phyloP scores from a whole-genome alignment of 164 flowering plant genomes.

The Liriodendron chinense region DNA sequence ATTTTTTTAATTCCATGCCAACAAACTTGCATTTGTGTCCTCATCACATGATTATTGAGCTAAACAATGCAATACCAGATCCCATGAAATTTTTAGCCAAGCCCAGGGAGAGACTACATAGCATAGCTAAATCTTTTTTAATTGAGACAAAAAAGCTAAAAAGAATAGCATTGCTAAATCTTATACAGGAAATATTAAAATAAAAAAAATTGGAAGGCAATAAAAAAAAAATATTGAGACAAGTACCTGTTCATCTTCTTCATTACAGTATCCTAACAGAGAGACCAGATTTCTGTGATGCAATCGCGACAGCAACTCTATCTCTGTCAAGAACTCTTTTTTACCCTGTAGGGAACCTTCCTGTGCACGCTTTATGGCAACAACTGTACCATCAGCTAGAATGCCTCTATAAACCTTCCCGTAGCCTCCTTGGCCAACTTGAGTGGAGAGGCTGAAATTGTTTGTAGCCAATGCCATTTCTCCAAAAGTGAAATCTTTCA shows the following conservation, averaged over 20 bases:
- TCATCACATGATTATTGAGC: no score
- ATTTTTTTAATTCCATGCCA: no score
- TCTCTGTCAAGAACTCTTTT: conserved; percentile 73
- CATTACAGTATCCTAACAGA: conserved; percentile 68
- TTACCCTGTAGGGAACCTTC: conserved; percentile 73
- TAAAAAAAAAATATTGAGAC: background rate
- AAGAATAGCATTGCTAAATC: no score
- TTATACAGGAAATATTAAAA: no score
- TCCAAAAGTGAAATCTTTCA: conserved; percentile 51
- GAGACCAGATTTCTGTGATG: conserved; percentile 81
- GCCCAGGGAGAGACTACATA: no score
- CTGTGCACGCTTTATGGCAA: conserved; percentile 76
- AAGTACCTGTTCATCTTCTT: conserved; percentile 70
- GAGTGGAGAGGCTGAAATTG: conserved; percentile 40
- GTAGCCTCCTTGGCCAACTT: conserved; percentile 82
- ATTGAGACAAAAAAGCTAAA: no score
- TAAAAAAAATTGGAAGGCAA: no score
- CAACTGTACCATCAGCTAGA: conserved; percentile 41
- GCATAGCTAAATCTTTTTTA: no score
- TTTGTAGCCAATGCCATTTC: conserved; percentile 59
- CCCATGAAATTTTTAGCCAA: no score
- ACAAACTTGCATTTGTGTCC: no score
- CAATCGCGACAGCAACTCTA: conserved; percentile 64
- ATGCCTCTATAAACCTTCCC: conserved; percentile 72
- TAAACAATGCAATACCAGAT: no score